phyloP scores from a whole-genome alignment of 129 eudicot species.

The Pittosporum tobira region DNA sequence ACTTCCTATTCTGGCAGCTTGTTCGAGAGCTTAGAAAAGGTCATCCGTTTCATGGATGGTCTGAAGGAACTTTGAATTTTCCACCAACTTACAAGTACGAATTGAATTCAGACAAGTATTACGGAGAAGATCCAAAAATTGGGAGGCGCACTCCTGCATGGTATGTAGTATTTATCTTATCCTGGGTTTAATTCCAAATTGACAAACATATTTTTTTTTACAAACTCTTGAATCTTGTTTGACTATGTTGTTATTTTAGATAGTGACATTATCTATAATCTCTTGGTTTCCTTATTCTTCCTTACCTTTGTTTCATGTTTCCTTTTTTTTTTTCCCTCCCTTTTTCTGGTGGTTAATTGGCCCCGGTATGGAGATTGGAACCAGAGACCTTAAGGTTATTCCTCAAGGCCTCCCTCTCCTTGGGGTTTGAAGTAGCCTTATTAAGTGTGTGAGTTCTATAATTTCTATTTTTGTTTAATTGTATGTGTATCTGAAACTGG shows the following conservation, averaged over 20 bases:
- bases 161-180: slow-evolving; percentile 28
- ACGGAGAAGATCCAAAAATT: slow-evolving; percentile 68
- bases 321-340: not conserved
- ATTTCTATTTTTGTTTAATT: not conserved
- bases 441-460: no score
- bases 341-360: no score
- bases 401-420: no score
- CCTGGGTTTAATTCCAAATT: not conserved
- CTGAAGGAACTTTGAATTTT: slow-evolving; percentile 69
- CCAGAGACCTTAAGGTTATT: no score
- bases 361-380: no score
- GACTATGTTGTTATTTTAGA: not conserved
- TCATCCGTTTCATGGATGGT: slow-evolving; percentile 88
- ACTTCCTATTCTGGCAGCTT: slow-evolving; percentile 38
- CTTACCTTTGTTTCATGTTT: no score
- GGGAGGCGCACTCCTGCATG: slow-evolving; percentile 97
- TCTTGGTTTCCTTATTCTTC: not conserved
- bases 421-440: no score
- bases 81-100: slow-evolving; percentile 96
- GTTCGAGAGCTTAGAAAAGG: slow-evolving; percentile 69
- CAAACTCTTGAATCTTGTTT: not conserved
- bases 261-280: not conserved
- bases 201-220: not conserved
- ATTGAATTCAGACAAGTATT: slow-evolving; percentile 55
- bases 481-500: not conserved